A percentile compares a stretch with the other conserved stretches of the same genome.
Evolutionary conservation across 345 rosid species (phyloP).

Genomic region (Firmiana major): DNA sequence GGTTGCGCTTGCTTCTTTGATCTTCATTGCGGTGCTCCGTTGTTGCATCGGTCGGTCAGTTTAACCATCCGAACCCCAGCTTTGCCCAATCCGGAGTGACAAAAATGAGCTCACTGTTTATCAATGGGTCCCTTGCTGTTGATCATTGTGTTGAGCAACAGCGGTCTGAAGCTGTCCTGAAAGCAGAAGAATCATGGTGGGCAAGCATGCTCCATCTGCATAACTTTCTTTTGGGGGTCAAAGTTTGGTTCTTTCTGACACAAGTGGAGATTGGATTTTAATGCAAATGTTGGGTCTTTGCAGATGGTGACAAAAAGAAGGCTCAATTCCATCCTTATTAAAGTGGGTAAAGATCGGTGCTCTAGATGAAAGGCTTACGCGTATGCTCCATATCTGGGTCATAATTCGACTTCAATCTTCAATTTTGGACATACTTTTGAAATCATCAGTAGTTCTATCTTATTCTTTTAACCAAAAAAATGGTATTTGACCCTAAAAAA

Average conservation of each 20-base stretch:
- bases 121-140: neutral
- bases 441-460: neutral
- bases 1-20: neutral
- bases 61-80: neutral
- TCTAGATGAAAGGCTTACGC: neutral
- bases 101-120: neutral
- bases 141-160: neutral
- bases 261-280: neutral
- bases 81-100: neutral
- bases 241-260: neutral
- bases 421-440: neutral
- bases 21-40: neutral
- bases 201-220: neutral
- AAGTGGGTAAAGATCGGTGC: neutral
- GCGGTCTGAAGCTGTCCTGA: neutral
- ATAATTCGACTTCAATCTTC: neutral
- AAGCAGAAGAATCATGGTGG: neutral
- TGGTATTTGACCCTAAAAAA: neutral
- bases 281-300: neutral
- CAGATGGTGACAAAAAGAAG: neutral
- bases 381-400: slow-evolving; percentile 3
- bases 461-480: neutral
- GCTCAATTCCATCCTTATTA: neutral
- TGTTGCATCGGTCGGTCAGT: no score
- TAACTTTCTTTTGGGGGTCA: neutral